phyloP scores from a whole-genome alignment of 495 filamentous ascomycete genomes.

The Aspergillus taichungensis region DNA sequence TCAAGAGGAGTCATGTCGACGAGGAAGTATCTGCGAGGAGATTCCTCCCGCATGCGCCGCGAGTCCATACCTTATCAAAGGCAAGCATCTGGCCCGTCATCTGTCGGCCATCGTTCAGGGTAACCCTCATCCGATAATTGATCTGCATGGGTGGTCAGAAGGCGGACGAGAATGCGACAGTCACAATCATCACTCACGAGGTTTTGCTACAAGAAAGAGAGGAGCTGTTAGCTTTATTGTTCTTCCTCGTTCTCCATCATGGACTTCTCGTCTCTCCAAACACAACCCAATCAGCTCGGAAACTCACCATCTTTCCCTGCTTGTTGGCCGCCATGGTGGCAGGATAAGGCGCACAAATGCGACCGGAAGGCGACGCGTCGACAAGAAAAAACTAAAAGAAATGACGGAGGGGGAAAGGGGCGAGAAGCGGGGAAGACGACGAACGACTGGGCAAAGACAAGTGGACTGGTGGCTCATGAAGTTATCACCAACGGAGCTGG shows the following conservation, averaged over 20 bases:
- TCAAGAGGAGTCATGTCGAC: background rate
- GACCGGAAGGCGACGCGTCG: conserved; percentile 36
- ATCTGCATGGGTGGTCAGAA: conserved; percentile 51
- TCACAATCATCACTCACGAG: conserved; percentile 58
- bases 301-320: conserved; percentile 96
- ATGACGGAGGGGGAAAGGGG: conserved; percentile 13
- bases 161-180: no score
- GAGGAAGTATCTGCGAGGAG: no score
- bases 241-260: background rate
- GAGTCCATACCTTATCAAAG: conserved; percentile 73
- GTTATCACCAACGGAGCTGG: no score
- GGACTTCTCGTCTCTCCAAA: background rate
- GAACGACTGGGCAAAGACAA: no score
- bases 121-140: conserved; percentile 98
- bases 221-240: conserved; percentile 52
- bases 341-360: conserved; percentile 53
- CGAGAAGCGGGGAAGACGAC: conserved; percentile 1
- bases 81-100: conserved; percentile 96
- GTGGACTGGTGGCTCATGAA: no score
- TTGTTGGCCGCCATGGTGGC: conserved; percentile 79
- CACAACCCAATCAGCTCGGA: conserved; percentile 11
- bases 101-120: conserved; percentile 89
- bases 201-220: conserved; percentile 62
- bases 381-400: conserved; percentile 47
- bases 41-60: no score